These are phyloP conservation scores for Morella rubra DNA, from an alignment of 306 rosid species.

Conservation along the genomic window DNA sequence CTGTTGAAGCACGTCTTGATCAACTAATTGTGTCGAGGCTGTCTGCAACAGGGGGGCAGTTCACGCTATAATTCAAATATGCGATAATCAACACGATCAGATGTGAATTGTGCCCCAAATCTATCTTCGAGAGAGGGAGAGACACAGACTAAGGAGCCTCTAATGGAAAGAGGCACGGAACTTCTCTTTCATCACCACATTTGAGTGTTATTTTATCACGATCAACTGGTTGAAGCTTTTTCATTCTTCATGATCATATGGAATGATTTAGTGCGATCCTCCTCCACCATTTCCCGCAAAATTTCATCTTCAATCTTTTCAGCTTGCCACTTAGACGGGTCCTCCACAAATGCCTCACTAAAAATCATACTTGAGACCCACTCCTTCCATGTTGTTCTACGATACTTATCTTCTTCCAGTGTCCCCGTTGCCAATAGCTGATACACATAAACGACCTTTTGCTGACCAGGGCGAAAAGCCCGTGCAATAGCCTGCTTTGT, in stretches of 20 bases:
- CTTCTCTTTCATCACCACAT: background rate
- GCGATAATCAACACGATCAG: background rate
- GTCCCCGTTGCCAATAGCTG: constrained; percentile 81
- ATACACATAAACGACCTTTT: constrained; percentile 81
- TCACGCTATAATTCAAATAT: background rate
- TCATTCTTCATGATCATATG: constrained; percentile 96
- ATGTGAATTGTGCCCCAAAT: background rate
- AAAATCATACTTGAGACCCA: constrained; percentile 97
- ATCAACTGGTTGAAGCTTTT: constrained; percentile 74
- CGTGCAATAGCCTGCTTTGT: constrained; percentile 96
- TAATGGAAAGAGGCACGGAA: background rate
- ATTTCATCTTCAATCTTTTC: constrained; percentile 89
- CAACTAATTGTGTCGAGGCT: background rate
- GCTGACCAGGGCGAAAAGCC: constrained; percentile 94
- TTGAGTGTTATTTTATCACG: constrained; percentile 37
- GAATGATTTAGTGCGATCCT: constrained; percentile 69
- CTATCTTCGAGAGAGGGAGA: background rate
- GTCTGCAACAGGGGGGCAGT: background rate
- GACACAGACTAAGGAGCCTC: background rate
- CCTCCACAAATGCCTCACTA: constrained; percentile 90
- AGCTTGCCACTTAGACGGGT: constrained; percentile 85
- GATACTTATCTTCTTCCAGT: constrained; percentile 76
- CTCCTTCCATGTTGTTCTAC: constrained; percentile 89
- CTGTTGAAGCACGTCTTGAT: background rate
- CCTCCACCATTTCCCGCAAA: constrained; percentile 81